A percentile compares a stretch with the other conserved stretches of the same genome.
phyloP scores from a whole-genome alignment of 2,329 filamentous ascomycete genomes.

The Aspergillus pseudoterreus region DNA sequence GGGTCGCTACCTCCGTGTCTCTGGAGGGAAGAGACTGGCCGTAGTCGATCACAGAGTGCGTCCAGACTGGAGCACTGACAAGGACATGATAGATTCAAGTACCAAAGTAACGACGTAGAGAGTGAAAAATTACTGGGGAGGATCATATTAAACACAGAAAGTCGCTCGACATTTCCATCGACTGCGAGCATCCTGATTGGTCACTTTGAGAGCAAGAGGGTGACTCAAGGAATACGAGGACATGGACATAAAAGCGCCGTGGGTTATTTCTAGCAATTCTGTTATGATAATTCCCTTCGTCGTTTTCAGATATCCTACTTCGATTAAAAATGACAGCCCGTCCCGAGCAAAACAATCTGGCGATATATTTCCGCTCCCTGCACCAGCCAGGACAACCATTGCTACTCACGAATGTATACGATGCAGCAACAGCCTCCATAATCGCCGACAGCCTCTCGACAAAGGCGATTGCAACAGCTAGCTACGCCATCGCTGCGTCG shows the following conservation, averaged over 20 bases:
- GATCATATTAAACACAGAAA: no score
- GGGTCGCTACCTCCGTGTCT: no score
- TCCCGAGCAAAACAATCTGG: conserved; percentile 16
- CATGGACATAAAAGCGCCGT: not conserved
- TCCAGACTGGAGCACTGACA: no score
- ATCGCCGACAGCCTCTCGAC: conserved; percentile 36
- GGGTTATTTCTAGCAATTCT: not conserved
- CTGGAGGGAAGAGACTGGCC: no score
- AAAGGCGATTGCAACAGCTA: conserved; percentile 49
- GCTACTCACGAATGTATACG: conserved; percentile 56
- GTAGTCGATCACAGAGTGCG: no score
- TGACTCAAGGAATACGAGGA: conserved; percentile 2
- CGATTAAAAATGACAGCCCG: not conserved
- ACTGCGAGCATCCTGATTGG: no score
- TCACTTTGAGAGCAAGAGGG: conserved; percentile 13
- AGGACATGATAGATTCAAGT: no score
- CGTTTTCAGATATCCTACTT: no score
- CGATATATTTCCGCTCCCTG: conserved; percentile 39
- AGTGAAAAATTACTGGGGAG: no score
- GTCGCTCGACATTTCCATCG: no score
- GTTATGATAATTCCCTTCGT: not conserved
- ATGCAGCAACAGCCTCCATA: conserved; percentile 47
- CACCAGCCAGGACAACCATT: conserved; percentile 52
- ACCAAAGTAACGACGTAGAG: no score
- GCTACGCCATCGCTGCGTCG: conserved; percentile 49